These are phyloP conservation scores for Astrocystis sublimbata DNA, from an alignment of 495 filamentous ascomycete genomes.

Conservation along the genomic window DNA sequence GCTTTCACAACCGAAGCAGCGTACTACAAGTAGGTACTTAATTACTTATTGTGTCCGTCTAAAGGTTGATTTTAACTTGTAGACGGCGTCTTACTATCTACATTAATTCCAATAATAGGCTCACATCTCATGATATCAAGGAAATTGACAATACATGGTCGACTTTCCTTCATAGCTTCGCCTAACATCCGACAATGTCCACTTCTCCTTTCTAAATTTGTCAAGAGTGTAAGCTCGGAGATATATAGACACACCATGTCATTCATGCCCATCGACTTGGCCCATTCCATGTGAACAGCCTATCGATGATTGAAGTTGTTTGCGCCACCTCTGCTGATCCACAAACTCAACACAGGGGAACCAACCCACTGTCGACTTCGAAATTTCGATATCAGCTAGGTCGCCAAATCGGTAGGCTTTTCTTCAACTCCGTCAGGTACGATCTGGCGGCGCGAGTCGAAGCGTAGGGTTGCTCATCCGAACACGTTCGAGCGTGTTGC, in stretches of 20 bases:
- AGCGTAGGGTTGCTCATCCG: background rate
- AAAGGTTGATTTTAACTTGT: background rate
- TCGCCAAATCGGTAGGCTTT: background rate
- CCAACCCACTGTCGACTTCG: no score
- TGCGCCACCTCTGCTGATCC: no score
- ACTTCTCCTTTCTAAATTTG: background rate
- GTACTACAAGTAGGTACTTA: background rate
- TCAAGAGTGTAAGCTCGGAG: background rate
- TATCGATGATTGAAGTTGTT: background rate
- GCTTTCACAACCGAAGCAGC: background rate
- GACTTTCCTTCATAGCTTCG: background rate
- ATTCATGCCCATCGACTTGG: background rate
- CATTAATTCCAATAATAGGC: background rate
- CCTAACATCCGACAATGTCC: background rate
- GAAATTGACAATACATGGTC: background rate
- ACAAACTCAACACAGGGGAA: no score
- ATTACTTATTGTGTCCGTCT: background rate
- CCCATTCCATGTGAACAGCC: background rate
- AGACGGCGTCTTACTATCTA: background rate
- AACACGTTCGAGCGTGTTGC: background rate
- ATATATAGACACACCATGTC: background rate
- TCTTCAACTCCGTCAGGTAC: background rate
- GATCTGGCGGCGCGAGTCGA: slow-evolving; percentile 2
- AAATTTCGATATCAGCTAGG: background rate
- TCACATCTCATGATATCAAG: background rate